phyloP scores from a whole-genome alignment of 371 early-diverging fungal species.

The Mortierella polycephala region DNA sequence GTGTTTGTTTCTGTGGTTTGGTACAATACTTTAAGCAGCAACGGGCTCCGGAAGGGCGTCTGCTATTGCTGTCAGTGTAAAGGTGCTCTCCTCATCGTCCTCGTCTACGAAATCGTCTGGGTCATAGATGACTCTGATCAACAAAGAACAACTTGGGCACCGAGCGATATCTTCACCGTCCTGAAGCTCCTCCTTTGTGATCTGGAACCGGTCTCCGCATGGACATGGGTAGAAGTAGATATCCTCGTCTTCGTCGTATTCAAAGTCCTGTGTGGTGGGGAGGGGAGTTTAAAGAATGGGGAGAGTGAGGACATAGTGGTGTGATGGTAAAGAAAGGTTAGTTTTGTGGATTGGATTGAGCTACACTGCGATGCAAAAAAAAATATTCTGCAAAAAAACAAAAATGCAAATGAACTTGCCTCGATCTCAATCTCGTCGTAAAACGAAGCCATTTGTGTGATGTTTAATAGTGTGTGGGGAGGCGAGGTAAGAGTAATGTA shows the following conservation, averaged over 20 bases:
- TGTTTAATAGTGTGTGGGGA: background rate
- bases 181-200: slow-evolving; percentile 87
- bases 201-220: slow-evolving; percentile 99
- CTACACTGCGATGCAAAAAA: slow-evolving; percentile 12
- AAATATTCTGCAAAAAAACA: slow-evolving; percentile 2
- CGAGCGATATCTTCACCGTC: slow-evolving; percentile 95
- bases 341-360: background rate
- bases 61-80: slow-evolving; percentile 29
- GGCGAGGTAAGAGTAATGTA: too few species aligned
- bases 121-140: slow-evolving; percentile 89
- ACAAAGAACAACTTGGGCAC: slow-evolving; percentile 97
- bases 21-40: slow-evolving; percentile 23
- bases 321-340: background rate
- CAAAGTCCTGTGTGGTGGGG: slow-evolving; percentile 86
- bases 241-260: slow-evolving; percentile 87
- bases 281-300: background rate
- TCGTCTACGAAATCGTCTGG: slow-evolving; percentile 58
- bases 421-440: slow-evolving; percentile 78
- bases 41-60: slow-evolving; percentile 43
- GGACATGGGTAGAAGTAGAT: slow-evolving; percentile 98
- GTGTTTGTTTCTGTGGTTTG: background rate
- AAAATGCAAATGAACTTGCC: slow-evolving; percentile 21
- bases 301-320: background rate
- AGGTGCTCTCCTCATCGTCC: slow-evolving; percentile 48
- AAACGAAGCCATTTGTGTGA: slow-evolving; percentile 66